Evolutionary conservation across 257 asterid species (phyloP), one percentile per base, ranked within the genome.

Genomic region (Linaria vulgaris): DNA sequence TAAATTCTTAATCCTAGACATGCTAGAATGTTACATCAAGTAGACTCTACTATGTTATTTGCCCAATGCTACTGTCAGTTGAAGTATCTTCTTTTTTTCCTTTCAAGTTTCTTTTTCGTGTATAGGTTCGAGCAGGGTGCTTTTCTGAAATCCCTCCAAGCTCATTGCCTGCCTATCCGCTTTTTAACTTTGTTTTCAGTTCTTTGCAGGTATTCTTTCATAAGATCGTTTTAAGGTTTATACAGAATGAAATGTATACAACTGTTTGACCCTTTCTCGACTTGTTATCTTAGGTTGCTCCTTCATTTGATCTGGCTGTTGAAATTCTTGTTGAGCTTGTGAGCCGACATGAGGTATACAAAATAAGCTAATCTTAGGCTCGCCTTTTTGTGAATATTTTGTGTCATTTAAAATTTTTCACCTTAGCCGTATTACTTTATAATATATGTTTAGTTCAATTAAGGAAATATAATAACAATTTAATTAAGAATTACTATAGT

Each of bases 111-210:
- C 47, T 59, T 66, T 57, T 63, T 37, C 65, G 59, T 67, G 59
- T 66, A 69, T 75, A 90, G 97, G 96, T 85, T 74, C 91, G 97
- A 74, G 97, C 86, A 73, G 97, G 97, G 58, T 90, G 97, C 83
- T 85, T 90, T 70, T 72, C 80, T 4, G 92, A 83, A 77, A 78
- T 87, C 72, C 86, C 86, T 59, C 75, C 88, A 41, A 71, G 77
- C 75, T 78, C 83, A 16, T 73, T 86, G 82, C 74, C 89, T 48
- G 78, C 83, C 41, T 85, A 82, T 72, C 94, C 97, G 45, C 81
- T 87, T 71, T 75, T 89, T 68, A 81, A 83, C 79, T 81, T 76
- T 74, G 87, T 84, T 63, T 86, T 86, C 74, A 80, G 78, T 65
- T 83, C 94, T 43, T 75, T 89, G 83, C 95, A 89, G 87, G 97